phyloP scores from a whole-genome alignment of 1,284 basidiomycete genomes.

The Tremellales sp. region DNA sequence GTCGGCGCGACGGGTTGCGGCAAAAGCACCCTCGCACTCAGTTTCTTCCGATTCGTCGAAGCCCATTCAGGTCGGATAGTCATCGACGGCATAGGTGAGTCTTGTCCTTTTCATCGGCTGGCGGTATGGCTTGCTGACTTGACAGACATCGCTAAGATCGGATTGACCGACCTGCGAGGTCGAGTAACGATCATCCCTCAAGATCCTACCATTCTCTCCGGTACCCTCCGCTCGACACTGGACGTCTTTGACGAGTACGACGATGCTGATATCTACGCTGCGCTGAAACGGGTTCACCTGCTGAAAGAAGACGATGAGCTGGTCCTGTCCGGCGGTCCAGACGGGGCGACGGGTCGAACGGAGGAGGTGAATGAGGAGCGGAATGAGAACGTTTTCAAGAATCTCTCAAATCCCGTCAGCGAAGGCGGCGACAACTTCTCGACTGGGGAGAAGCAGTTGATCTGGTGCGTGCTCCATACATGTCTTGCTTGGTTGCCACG shows the following conservation, averaged over 20 bases:
- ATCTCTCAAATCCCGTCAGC: conserved; percentile 71
- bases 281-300: conserved; percentile 79
- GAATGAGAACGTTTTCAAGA: conserved; percentile 79
- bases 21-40: conserved; percentile 78
- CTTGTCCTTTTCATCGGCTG: background rate
- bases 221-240: conserved; percentile 77
- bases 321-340: too few relatives aligned
- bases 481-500: background rate
- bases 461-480: conserved; percentile 49
- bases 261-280: conserved; percentile 80
- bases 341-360: conserved; percentile 49
- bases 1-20: conserved; percentile 77
- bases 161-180: conserved; percentile 76
- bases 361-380: conserved; percentile 54
- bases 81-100: conserved; percentile 69
- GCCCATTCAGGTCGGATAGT: conserved; percentile 74
- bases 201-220: conserved; percentile 85
- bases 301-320: conserved; percentile 54
- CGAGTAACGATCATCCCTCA: conserved; percentile 89
- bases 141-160: conserved; percentile 70
- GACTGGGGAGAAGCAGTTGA: conserved; percentile 77
- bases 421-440: conserved; percentile 83
- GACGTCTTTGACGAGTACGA: conserved; percentile 87
- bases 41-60: conserved; percentile 94
- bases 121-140: background rate